phyloP scores from a whole-genome alignment of 2,329 filamentous ascomycete species.

The Pseudocercospora crystallina region DNA sequence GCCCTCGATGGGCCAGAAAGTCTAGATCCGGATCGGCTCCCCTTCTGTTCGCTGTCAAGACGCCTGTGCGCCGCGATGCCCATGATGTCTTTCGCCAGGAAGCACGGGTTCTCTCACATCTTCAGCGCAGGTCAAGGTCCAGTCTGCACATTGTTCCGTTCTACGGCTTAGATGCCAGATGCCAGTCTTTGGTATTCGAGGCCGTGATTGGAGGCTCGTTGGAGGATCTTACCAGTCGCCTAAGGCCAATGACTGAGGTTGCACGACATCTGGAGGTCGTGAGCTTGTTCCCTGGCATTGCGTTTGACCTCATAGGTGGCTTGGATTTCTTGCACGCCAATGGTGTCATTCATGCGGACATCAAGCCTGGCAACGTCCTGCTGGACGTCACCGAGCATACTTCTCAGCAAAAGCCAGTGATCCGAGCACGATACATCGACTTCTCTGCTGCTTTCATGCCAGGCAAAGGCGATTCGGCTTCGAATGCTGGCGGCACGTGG shows the following conservation, averaged over 20 bases:
- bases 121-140: slow-evolving; percentile 26
- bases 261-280: slow-evolving; percentile 39
- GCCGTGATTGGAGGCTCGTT: slow-evolving; percentile 34
- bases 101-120: slow-evolving; percentile 34
- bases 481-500: slow-evolving; percentile 46
- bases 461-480: slow-evolving; percentile 20
- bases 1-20: slow-evolving; percentile 14
- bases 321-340: slow-evolving; percentile 44
- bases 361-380: slow-evolving; percentile 51
- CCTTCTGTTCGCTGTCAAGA: slow-evolving; percentile 35
- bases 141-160: slow-evolving; percentile 34
- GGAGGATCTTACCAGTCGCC: slow-evolving; percentile 29
- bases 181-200: slow-evolving; percentile 34
- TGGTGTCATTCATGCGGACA: slow-evolving; percentile 45
- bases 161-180: slow-evolving; percentile 34
- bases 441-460: slow-evolving; percentile 43
- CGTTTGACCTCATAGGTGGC: slow-evolving; percentile 40
- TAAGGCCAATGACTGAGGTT: slow-evolving; percentile 34
- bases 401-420: slow-evolving; percentile 22
- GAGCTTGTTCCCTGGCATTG: slow-evolving; percentile 41
- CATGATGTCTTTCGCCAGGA: slow-evolving; percentile 36
- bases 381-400: slow-evolving; percentile 30
- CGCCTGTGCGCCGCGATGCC: slow-evolving; percentile 33
- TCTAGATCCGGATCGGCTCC: slow-evolving; percentile 17
- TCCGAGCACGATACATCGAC: slow-evolving; percentile 41